Evolutionary conservation across 371 early-diverging fungal species (phyloP).

Genomic region (Apophysomyces sp.): DNA sequence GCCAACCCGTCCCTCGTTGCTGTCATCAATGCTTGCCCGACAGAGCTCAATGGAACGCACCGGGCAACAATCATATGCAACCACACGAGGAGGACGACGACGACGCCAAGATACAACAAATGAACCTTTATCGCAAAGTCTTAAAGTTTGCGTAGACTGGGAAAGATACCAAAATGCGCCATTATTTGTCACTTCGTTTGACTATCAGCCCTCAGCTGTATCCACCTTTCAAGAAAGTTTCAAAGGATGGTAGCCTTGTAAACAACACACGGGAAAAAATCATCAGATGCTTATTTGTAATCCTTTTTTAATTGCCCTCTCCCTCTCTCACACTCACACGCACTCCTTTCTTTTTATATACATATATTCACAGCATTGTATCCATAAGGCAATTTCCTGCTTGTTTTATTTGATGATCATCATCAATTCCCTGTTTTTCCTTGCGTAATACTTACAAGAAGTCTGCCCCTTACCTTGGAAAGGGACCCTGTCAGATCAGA

Average conservation of each 20-base stretch:
- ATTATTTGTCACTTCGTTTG: neutral
- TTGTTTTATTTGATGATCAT: neutral
- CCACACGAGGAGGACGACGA: constrained; percentile 6
- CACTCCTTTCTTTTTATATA: neutral
- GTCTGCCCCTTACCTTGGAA: too few species aligned
- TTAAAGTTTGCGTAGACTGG: constrained; percentile 20
- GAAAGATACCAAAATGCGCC: constrained; percentile 17
- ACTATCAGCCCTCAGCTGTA: constrained; percentile 18
- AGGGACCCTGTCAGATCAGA: too few species aligned
- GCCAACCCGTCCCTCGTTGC: neutral
- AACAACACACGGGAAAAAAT: neutral
- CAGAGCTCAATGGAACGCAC: too few species aligned
- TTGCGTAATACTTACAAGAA: neutral
- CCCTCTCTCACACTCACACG: neutral
- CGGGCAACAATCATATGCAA: neutral
- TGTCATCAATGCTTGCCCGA: constrained; percentile 4
- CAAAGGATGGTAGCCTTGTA: constrained; percentile 1
- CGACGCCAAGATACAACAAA: neutral
- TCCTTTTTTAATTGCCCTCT: neutral
- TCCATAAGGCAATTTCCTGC: neutral
- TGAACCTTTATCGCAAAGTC: constrained; percentile 14
- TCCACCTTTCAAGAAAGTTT: constrained; percentile 9
- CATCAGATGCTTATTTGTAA: neutral
- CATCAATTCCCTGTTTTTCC: too few species aligned
- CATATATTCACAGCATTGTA: neutral